These are phyloP conservation scores for Fennellomyces sp. DNA, from an alignment of 371 early-diverging fungal genomes.

Conservation along the genomic window DNA sequence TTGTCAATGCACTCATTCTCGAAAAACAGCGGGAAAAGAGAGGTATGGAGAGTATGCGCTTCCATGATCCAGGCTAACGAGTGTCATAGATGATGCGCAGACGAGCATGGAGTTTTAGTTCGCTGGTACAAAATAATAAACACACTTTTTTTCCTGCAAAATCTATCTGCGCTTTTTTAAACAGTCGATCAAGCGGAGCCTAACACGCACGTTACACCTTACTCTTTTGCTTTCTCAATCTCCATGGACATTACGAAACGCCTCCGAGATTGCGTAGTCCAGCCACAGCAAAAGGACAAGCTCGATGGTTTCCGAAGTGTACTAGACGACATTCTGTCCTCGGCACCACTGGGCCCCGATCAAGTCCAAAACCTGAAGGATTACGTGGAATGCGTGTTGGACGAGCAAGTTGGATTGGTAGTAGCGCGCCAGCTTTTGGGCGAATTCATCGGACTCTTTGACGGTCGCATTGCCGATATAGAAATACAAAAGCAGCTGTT, in stretches of 20 bases:
- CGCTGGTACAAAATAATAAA: neutral
- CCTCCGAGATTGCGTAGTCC: conserved; percentile 30
- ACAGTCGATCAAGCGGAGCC: too few relatives aligned
- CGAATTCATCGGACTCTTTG: conserved; percentile 57
- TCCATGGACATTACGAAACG: conserved; percentile 31
- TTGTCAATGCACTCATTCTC: conserved; percentile 55
- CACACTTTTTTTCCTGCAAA: too few relatives aligned
- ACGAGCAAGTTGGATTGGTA: conserved; percentile 78
- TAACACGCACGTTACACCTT: too few relatives aligned
- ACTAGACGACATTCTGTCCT: conserved; percentile 29
- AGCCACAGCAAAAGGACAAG: conserved; percentile 47
- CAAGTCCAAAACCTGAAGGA: conserved; percentile 33
- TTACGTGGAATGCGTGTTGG: conserved; percentile 65
- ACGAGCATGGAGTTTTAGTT: conserved; percentile 8
- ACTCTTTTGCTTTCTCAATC: neutral
- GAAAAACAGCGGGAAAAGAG: conserved; percentile 41
- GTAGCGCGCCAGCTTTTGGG: conserved; percentile 73
- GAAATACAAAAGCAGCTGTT: conserved; percentile 56
- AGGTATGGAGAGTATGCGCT: conserved; percentile 28
- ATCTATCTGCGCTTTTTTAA: too few relatives aligned
- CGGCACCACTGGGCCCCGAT: conserved; percentile 1
- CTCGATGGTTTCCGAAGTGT: conserved; percentile 37
- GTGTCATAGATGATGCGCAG: conserved; percentile 3
- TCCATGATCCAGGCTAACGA: neutral
- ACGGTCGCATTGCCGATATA: conserved; percentile 35